Conservation (phyloP, 2,329 filamentous ascomycete species). For the Pyricularia sp. region DNA sequence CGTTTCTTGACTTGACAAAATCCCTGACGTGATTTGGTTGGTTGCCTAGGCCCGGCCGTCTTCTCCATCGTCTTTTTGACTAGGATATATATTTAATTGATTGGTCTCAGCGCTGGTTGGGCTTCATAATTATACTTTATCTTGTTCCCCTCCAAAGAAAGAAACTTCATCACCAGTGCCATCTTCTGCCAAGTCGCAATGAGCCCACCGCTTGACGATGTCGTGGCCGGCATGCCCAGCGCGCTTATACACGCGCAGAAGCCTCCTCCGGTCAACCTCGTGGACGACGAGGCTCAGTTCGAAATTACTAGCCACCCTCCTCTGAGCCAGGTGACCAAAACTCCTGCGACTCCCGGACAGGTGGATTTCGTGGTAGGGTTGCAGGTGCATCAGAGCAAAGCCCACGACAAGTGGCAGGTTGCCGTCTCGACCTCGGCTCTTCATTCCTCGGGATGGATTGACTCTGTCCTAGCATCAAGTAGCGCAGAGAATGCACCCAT, state of each 20-base stretch:
- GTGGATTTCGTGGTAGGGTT: constrained; percentile 60
- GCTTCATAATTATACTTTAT: not conserved
- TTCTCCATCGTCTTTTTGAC: not conserved
- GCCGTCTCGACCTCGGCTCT: constrained; percentile 57
- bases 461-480: constrained; percentile 32
- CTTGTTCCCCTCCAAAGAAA: not conserved
- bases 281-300: constrained; percentile 19
- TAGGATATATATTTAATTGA: not conserved
- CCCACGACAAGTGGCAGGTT: constrained; percentile 57
- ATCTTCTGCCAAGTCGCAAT: constrained; percentile 5
- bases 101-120: not conserved
- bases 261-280: constrained; percentile 13
- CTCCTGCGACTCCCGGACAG: constrained; percentile 36
- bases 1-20: not conserved
- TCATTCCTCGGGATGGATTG: constrained; percentile 36
- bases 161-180: not conserved
- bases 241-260: constrained; percentile 26
- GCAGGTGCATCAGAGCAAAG: constrained; percentile 48
- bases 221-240: constrained; percentile 26
- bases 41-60: not conserved
- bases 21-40: not conserved
- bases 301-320: constrained; percentile 51
- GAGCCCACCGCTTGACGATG: constrained; percentile 19
- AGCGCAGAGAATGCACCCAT: constrained; percentile 28
- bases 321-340: constrained; percentile 62